Conservation (phyloP, 345 rosid genomes). For the Carallia pectinifolia region DNA sequence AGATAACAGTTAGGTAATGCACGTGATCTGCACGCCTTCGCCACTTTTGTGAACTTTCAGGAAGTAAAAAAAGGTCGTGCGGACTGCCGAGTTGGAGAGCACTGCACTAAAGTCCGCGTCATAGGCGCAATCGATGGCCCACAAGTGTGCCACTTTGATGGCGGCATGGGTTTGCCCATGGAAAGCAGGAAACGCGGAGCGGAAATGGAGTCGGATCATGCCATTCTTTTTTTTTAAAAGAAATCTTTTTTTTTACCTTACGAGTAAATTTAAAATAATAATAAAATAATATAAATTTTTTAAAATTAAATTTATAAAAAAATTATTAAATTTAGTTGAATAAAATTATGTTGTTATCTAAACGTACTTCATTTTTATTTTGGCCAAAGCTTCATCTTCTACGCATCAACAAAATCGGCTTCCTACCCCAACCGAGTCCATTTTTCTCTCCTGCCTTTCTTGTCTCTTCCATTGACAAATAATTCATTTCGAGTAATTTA, state of each 20-base stretch:
- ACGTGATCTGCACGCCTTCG: constrained; percentile 11
- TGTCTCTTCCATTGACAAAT: not conserved
- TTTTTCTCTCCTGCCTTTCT: not conserved
- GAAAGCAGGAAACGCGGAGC: constrained; percentile 32
- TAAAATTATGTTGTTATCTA: too few species aligned
- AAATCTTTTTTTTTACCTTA: not conserved
- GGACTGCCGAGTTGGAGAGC: constrained; percentile 27
- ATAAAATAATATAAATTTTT: too few species aligned
- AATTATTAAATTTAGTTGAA: too few species aligned
- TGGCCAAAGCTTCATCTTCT: too few species aligned
- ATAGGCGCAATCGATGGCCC: not conserved
- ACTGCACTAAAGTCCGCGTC: constrained; percentile 3
- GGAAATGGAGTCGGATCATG: constrained; percentile 18
- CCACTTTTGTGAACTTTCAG: constrained; percentile 5
- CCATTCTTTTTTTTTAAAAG: not conserved
- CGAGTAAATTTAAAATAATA: too few species aligned
- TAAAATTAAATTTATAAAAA: too few species aligned
- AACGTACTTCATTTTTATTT: too few species aligned
- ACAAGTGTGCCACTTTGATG: constrained; percentile 10
- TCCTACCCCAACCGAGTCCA: too few species aligned
- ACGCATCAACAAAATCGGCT: too few species aligned
- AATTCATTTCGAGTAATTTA: too few species aligned
- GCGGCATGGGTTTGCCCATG: not conserved
- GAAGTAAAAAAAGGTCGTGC: too few species aligned
- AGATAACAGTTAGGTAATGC: constrained; percentile 5